Conservation (phyloP, 129 eudicot species). For the Centella asiatica region DNA sequence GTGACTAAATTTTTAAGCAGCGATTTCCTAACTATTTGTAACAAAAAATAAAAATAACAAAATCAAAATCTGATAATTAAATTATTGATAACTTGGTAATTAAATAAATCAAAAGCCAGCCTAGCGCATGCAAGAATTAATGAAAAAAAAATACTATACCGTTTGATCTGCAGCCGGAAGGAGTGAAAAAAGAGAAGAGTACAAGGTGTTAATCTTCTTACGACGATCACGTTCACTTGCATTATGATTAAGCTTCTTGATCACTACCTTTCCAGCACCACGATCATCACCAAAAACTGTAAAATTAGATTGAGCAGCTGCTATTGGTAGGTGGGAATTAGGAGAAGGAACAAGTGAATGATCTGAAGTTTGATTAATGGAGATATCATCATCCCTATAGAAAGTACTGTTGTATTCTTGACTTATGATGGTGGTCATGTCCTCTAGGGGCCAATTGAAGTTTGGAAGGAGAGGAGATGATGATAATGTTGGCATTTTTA, state of each 20-base stretch:
- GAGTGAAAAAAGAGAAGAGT: constrained; percentile 40
- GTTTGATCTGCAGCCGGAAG: constrained; percentile 39
- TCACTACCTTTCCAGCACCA: too few relatives aligned
- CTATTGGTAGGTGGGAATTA: too few relatives aligned
- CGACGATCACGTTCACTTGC: constrained; percentile 62
- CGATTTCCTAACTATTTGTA: too few relatives aligned
- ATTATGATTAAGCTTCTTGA: constrained; percentile 48
- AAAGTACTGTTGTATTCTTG: background rate
- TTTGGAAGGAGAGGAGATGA: constrained; percentile 20
- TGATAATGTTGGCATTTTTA: constrained; percentile 19
- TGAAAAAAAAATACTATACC: constrained; percentile 13
- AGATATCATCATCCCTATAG: background rate
- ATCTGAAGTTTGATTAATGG: too few relatives aligned
- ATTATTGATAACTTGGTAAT: too few relatives aligned
- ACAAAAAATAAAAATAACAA: too few relatives aligned
- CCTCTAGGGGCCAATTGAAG: constrained; percentile 22
- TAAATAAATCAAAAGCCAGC: too few relatives aligned
- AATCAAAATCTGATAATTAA: too few relatives aligned
- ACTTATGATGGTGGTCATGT: constrained; percentile 5
- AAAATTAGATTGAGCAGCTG: too few relatives aligned
- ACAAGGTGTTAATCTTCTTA: constrained; percentile 41
- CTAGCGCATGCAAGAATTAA: background rate
- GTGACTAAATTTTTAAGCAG: too few relatives aligned
- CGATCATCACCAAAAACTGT: too few relatives aligned
- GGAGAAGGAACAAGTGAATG: constrained; percentile 1